Evolutionary conservation across 352 stramenopile species (phyloP).

Genomic region (Globisporangium polare): DNA sequence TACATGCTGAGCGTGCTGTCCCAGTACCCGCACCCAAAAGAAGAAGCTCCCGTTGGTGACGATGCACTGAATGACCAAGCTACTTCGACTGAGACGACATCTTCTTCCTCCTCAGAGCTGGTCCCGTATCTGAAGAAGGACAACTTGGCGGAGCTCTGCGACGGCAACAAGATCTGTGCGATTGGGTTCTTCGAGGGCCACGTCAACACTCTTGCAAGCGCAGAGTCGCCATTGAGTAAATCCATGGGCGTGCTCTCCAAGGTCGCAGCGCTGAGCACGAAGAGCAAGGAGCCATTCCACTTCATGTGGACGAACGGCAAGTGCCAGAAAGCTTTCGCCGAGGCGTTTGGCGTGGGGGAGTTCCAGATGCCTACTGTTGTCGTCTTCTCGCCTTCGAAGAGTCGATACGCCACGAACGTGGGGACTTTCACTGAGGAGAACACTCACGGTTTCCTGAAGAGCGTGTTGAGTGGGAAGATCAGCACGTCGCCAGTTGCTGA

Average conservation of each 20-base stretch:
- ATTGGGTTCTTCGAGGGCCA: constrained; percentile 76
- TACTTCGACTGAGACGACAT: constrained; percentile 12
- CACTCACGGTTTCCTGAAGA: constrained; percentile 44
- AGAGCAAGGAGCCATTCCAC: constrained; percentile 51
- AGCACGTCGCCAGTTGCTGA: constrained; percentile 41
- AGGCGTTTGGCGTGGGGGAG: constrained; percentile 58
- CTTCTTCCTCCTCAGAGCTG: constrained; percentile 15
- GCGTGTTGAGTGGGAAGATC: constrained; percentile 67
- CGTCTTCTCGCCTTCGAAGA: constrained; percentile 73
- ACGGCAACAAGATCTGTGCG: constrained; percentile 64
- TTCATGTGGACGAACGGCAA: constrained; percentile 80
- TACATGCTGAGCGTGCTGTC: constrained; percentile 61
- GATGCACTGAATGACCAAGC: constrained; percentile 15
- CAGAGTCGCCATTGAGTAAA: constrained; percentile 40
- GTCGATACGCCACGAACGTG: constrained; percentile 66
- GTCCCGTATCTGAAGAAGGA: constrained; percentile 56
- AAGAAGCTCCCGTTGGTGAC: constrained; percentile 13
- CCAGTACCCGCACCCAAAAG: constrained; percentile 57
- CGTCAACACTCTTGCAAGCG: constrained; percentile 34
- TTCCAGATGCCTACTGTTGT: constrained; percentile 78
- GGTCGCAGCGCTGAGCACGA: constrained; percentile 44
- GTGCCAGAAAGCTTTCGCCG: constrained; percentile 65
- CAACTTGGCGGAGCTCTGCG: constrained; percentile 47
- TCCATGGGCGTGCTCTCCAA: constrained; percentile 33
- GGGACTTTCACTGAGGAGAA: constrained; percentile 66